Evolutionary conservation across 2,329 filamentous ascomycete species (phyloP).

Genomic region (Pseudocercospora cruenta): DNA sequence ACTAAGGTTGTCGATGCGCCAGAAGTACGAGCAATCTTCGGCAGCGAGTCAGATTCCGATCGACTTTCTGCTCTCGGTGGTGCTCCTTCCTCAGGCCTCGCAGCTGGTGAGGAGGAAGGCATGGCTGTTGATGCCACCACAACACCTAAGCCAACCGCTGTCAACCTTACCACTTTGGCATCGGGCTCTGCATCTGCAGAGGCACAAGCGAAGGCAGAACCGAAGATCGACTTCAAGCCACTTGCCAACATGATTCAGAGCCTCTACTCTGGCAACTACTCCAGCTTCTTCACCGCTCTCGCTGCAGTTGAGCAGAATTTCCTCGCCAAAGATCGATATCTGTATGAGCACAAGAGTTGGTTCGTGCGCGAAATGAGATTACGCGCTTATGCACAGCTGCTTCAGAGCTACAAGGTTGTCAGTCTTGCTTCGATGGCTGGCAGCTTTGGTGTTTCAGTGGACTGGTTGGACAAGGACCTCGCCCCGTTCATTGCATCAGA

Average conservation of each 20-base stretch:
- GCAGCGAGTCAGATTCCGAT: constrained; percentile 73
- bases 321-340: constrained; percentile 89
- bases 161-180: constrained; percentile 87
- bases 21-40: constrained; percentile 96
- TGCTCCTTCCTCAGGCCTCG: constrained; percentile 77
- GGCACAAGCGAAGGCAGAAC: constrained; percentile 77
- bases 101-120: constrained; percentile 70
- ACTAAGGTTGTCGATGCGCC: constrained; percentile 97
- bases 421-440: constrained; percentile 96
- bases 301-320: constrained; percentile 92
- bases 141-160: constrained; percentile 63
- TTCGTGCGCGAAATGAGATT: constrained; percentile 98
- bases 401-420: constrained; percentile 96
- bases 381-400: constrained; percentile 91
- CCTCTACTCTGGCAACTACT: constrained; percentile 92
- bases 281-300: constrained; percentile 87
- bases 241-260: constrained; percentile 86
- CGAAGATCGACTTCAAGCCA: constrained; percentile 84
- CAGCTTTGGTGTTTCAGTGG: constrained; percentile 94
- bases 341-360: constrained; percentile 95
- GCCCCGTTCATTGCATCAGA: constrained; percentile 96
- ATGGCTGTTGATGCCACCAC: constrained; percentile 53
- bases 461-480: constrained; percentile 93
- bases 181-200: constrained; percentile 51
- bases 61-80: constrained; percentile 82